These are phyloP conservation scores for Globisporangium radiosum DNA, from an alignment of 352 stramenopile species.

Conservation along the genomic window DNA sequence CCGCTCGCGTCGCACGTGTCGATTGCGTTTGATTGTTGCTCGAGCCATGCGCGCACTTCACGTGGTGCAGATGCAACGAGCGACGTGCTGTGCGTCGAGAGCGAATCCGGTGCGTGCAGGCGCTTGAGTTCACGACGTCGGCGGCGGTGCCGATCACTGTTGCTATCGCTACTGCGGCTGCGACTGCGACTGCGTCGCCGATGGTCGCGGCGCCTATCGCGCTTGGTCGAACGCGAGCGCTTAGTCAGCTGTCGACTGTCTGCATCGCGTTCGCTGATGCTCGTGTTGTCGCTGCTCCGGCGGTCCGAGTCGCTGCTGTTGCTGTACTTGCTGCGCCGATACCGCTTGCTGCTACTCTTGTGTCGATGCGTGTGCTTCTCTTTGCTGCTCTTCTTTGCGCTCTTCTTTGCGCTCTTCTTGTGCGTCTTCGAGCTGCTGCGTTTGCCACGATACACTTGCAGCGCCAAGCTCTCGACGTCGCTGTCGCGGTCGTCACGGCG, in stretches of 20 bases:
- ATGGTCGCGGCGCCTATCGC: not conserved
- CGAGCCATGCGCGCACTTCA: constrained; percentile 11
- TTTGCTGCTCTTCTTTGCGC: constrained; percentile 29
- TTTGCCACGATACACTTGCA: constrained; percentile 8
- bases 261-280: not conserved
- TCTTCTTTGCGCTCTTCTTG: not conserved
- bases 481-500: not conserved
- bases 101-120: not conserved
- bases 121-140: constrained; percentile 2
- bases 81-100: not conserved
- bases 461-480: constrained; percentile 6
- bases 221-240: not conserved
- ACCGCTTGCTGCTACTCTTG: constrained; percentile 22
- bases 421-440: not conserved
- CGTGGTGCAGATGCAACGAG: constrained; percentile 2
- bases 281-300: constrained; percentile 1
- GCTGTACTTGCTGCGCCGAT: not conserved
- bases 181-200: not conserved
- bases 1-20: constrained; percentile 7
- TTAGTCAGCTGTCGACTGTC: not conserved
- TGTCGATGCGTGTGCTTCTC: constrained; percentile 31
- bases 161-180: constrained; percentile 1
- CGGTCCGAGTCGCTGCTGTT: not conserved
- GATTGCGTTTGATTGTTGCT: not conserved
- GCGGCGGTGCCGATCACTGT: not conserved